phyloP scores from a whole-genome alignment of 345 rosid genomes.

The Salix udensis region DNA sequence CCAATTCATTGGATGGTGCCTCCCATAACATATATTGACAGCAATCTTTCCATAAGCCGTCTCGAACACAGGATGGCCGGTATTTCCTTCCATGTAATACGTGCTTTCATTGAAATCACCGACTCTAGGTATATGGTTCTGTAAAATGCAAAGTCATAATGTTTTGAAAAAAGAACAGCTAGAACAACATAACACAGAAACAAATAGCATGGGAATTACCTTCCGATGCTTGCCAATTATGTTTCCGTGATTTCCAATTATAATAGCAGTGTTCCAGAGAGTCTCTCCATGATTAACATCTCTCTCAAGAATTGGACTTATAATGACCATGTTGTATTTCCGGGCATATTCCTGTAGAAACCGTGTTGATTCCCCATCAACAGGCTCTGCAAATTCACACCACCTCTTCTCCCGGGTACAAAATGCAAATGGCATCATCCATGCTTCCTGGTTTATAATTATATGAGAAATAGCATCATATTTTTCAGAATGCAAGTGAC shows the following conservation, averaged over 20 bases:
- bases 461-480: background rate
- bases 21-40: constrained; percentile 85
- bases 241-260: constrained; percentile 85
- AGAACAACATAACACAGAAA: constrained; percentile 6
- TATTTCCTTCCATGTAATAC: constrained; percentile 96
- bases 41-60: constrained; percentile 85
- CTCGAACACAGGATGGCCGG: constrained; percentile 94
- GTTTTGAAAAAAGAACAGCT: constrained; percentile 2
- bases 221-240: constrained; percentile 91
- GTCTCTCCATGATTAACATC: constrained; percentile 87
- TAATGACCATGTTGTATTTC: constrained; percentile 83
- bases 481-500: background rate
- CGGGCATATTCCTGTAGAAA: constrained; percentile 75
- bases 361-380: constrained; percentile 73
- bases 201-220: constrained; percentile 34
- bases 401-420: constrained; percentile 94
- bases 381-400: constrained; percentile 96
- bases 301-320: constrained; percentile 89
- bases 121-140: constrained; percentile 96
- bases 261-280: constrained; percentile 84
- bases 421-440: constrained; percentile 97
- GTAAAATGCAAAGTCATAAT: constrained; percentile 26
- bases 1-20: constrained; percentile 98
- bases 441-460: constrained; percentile 62
- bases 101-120: constrained; percentile 99